phyloP scores from a whole-genome alignment of 441 rosid genomes.

The Codiaeum variegatum region DNA sequence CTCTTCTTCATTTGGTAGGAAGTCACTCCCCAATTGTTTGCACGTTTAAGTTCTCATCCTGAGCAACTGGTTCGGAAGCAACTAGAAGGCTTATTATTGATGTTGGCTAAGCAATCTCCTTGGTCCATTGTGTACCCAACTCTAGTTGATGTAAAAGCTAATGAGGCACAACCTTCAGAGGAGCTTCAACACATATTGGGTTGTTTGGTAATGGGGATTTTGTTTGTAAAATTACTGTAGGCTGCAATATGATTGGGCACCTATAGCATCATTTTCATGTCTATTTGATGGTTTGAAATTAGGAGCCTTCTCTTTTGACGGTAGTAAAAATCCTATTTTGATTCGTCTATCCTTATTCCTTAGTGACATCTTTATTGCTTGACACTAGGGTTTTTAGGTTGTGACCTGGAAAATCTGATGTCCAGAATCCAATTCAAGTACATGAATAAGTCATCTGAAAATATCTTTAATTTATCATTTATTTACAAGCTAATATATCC shows the following conservation, averaged over 20 bases:
- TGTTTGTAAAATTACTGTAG: conserved; percentile 17
- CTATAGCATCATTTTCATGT: neutral
- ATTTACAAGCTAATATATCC: neutral
- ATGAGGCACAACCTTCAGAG: conserved; percentile 69
- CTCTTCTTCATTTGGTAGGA: conserved; percentile 42
- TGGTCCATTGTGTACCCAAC: conserved; percentile 93
- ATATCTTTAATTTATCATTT: neutral
- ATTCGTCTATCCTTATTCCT: neutral
- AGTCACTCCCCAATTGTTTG: conserved; percentile 89
- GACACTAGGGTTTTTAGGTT: neutral
- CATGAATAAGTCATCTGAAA: neutral
- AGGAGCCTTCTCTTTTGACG: neutral
- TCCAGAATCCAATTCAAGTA: neutral
- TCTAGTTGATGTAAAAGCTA: conserved; percentile 81
- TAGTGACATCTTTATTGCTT: neutral
- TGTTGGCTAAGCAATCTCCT: conserved; percentile 87
- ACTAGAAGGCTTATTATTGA: conserved; percentile 74
- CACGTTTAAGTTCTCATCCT: conserved; percentile 94
- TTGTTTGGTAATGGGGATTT: conserved; percentile 62
- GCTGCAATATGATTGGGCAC: conserved; percentile 14
- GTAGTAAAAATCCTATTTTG: neutral
- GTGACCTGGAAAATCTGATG: conserved; percentile 8
- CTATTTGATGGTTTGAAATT: conserved; percentile 2
- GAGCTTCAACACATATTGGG: conserved; percentile 83
- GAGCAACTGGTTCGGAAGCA: conserved; percentile 85